Evolutionary conservation across 169 alveolate species (phyloP).

Genomic region (Cryptosporidium baileyi): DNA sequence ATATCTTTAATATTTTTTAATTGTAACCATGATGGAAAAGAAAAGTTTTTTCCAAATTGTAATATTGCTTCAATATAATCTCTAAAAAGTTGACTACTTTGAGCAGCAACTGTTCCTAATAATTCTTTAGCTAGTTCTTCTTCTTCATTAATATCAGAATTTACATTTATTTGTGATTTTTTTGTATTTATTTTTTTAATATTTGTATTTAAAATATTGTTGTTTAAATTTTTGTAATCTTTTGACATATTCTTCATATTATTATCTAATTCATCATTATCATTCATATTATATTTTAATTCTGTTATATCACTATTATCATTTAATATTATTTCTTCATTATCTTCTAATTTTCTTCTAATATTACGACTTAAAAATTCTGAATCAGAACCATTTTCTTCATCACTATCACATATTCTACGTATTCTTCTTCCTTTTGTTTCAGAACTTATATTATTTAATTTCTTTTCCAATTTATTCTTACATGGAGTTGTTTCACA

Average conservation of each 20-base stretch:
- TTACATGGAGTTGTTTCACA: conserved; percentile 65
- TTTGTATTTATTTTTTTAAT: neutral
- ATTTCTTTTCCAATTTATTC: neutral
- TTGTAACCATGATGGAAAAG: conserved; percentile 77
- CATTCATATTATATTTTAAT: neutral
- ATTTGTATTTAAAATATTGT: neutral
- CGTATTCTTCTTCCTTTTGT: conserved; percentile 70
- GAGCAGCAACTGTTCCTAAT: conserved; percentile 68
- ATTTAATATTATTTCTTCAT: neutral
- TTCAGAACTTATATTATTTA: neutral
- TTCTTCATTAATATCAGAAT: conserved; percentile 37
- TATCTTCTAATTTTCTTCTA: neutral
- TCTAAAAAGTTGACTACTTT: conserved; percentile 46
- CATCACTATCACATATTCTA: conserved; percentile 59
- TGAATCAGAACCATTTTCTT: conserved; percentile 25
- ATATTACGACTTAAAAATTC: neutral
- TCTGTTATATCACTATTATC: neutral
- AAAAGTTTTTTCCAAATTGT: conserved; percentile 39
- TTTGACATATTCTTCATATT: neutral
- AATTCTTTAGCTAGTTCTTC: conserved; percentile 67
- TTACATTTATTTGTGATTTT: neutral
- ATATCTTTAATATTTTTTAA: conserved; percentile 84
- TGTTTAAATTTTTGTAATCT: too few species aligned
- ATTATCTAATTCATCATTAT: neutral
- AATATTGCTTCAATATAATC: conserved; percentile 50